A percentile compares a stretch with the other conserved stretches of the same genome.
Conservation (phyloP, 805 yeast genomes). For the Candida quercuum region DNA sequence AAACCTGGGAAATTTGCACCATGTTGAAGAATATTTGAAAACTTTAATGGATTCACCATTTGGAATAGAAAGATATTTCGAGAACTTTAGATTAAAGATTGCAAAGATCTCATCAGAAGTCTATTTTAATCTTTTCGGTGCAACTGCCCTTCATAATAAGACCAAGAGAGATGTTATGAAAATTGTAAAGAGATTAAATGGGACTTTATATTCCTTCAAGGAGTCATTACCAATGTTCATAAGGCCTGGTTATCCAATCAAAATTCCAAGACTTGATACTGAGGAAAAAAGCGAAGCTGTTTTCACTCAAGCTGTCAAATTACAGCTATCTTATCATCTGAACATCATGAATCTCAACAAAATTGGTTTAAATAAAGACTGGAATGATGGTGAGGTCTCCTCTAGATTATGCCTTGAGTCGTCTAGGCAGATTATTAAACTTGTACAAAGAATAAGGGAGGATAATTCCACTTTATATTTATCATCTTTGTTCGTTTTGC, state of each 20-base stretch:
- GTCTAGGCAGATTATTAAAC: constrained; percentile 7
- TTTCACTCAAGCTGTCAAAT: constrained; percentile 4
- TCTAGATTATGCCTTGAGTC: constrained; percentile 6
- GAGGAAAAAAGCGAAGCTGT: background rate
- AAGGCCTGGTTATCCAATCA: constrained; percentile 9
- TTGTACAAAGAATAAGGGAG: constrained; percentile 1
- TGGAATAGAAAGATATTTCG: constrained; percentile 3
- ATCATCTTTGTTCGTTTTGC: constrained; percentile 1
- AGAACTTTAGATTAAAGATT: constrained; percentile 1
- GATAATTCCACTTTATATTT: constrained; percentile 3
- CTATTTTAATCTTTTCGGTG: constrained; percentile 7
- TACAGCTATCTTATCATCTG: constrained; percentile 8
- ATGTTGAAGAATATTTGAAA: constrained; percentile 4
- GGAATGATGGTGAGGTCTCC: constrained; percentile 4
- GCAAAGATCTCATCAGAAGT: constrained; percentile 4
- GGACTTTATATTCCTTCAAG: constrained; percentile 2
- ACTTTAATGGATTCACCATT: background rate
- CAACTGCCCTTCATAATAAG: constrained; percentile 7
- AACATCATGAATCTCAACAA: constrained; percentile 7
- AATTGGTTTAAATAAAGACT: constrained; percentile 5
- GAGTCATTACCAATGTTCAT: constrained; percentile 6
- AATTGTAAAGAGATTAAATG: constrained; percentile 4
- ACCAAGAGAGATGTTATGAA: constrained; percentile 4
- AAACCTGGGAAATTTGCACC: constrained; percentile 1
- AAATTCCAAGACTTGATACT: constrained; percentile 1